Conservation (phyloP, 345 rosid genomes). For the Balakata baccata region DNA sequence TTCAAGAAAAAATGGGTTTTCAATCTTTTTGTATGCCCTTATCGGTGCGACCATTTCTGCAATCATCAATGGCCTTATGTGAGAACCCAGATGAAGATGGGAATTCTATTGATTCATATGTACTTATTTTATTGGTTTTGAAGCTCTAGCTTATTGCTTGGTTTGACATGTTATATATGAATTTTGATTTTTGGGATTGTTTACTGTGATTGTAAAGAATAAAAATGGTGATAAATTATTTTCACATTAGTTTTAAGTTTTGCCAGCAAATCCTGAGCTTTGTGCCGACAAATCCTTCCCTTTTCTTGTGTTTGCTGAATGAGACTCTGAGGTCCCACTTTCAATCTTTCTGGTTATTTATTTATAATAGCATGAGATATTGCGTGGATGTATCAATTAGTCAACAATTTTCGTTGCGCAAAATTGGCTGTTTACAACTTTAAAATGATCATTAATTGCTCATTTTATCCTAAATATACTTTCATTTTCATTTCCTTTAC, state of each 20-base stretch:
- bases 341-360: not conserved
- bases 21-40: not conserved
- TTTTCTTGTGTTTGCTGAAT: not conserved
- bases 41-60: constrained; percentile 9
- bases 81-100: not conserved
- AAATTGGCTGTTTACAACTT: no score
- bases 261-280: constrained; percentile 8
- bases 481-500: no score
- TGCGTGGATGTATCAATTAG: no score
- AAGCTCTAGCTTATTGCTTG: not conserved
- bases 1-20: not conserved
- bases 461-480: no score
- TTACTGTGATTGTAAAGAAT: constrained; percentile 3
- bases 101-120: not conserved
- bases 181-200: not conserved
- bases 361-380: no score
- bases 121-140: no score
- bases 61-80: not conserved
- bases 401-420: no score
- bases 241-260: not conserved
- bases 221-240: not conserved
- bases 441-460: no score
- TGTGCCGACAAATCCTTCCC: constrained; percentile 1
- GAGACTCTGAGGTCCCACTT: no score
- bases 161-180: not conserved